Base-by-base conservation (phyloP, 176 grass and related monocot genomes). In the Cenchrus americanus region DNA sequence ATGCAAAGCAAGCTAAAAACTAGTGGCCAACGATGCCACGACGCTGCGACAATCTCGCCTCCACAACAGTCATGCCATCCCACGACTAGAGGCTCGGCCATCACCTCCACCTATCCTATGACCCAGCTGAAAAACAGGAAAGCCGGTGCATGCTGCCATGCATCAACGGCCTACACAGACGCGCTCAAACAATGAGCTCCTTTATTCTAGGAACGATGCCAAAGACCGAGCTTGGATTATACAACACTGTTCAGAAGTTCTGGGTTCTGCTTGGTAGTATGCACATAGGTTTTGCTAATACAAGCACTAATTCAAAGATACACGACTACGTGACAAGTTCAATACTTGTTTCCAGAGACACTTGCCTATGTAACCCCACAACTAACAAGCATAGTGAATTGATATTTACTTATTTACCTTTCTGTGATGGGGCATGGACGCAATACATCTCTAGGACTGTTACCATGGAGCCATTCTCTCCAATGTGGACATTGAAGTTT, bases 321-420 rank as follows among this genome's bases (percentile, higher is more conserved):
- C 10, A 79, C 18, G 17, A 75, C 47, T 26, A 37, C 4, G 34
- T 37, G 34, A 37, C 34, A 37, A 77, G 3, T 40, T 37, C 62
- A 78, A 50, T 73, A 4, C 14, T 72, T 32, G 21, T 5, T 66
- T 23, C 26, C 14, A 75, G 0, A 12, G 10, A 79, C 66, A 72
- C 40, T 83, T 79, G 43, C 5, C 51, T 23, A 67, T 50, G 59
- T 50, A 68, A 61, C 22, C 59, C 54, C 4, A 43, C 68, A 80
- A 80, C 10, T 61, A 61, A 15, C 27, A 51, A 51, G 26, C 19
- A 59, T 7, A 53, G 15, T 30, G 21, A 66, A 80, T 75, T 80
- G 18, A 79, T 44, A 72, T 27, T 80, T 75, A 84, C 41, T 70
- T n/a, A 79, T 43, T 80, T 80, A 80, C 69, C 76, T 54, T 71